Base-by-base conservation (phyloP, 2,329 filamentous ascomycete genomes). In the Penicillium occitanis region DNA sequence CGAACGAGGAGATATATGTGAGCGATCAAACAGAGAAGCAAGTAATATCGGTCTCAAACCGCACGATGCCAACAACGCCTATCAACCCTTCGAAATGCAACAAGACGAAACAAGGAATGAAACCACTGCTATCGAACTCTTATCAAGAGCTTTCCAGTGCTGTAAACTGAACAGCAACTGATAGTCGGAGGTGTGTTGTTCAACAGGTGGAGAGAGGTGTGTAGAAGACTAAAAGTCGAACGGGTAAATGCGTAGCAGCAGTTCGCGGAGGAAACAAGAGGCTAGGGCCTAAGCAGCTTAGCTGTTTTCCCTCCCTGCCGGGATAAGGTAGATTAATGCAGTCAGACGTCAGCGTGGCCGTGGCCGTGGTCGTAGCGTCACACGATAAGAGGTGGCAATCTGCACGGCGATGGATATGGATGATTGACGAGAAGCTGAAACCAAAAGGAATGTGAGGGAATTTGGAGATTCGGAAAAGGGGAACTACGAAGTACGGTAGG, bases 341-440 rank as follows among this genome's bases (percentile, higher is more conserved):
- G 53, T 57, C 53, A 57, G 53, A 28, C 11, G 30, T 62, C 35
- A 51, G 61, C 51, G 48, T 53, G 60, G 44, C 44, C 60, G 46
- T 10, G 46, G n/a, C 50, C 46, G 25, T 19, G 19, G 19, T 19
- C 19, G 61, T 63, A 42, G 48, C 48, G 61, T 51, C 61, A 63
- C 61, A 42, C 61, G 46, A 35, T 55, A 30, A 19, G 28, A 22
- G 1, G 53, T 40, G 53, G 40, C 19, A 61, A 22, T 51, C 58
- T 61, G 58, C 58, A 46, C 35, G 60, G 60, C 17, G 60, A 53
- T 40, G 46, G 33, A 53, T 19, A 30, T 4, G 50, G 50, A 33
- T 25, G 22, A 7, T 57, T 22, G 53, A 57, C 11, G 53, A 40
- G 33, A 37, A 40, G 53, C 10, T 57, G 53, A 57, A 57, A 57